A percentile compares a stretch with the other conserved stretches of the same genome.
Evolutionary conservation across 164 flowering plant species (phyloP).

Genomic region (Magnolia sinica): DNA sequence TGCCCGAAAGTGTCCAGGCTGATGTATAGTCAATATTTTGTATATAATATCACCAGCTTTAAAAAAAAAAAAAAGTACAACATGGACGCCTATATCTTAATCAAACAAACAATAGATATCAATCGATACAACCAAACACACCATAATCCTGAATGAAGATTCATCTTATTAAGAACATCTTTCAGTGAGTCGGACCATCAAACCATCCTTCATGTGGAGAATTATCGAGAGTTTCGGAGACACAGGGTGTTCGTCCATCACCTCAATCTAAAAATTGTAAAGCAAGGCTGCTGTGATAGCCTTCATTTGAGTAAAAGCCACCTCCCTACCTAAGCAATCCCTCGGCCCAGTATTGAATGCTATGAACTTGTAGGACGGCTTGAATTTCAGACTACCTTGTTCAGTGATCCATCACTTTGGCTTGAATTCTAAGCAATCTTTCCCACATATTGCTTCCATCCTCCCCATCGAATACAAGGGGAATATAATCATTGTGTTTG

Average conservation of each 20-base stretch:
- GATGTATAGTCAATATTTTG: no score
- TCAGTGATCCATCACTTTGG: slow-evolving; percentile 43
- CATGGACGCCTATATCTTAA: no score
- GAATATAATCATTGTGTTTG: background rate
- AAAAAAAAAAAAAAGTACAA: no score
- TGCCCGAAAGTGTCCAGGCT: no score
- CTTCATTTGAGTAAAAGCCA: slow-evolving; percentile 38
- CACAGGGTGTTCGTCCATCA: slow-evolving; percentile 32
- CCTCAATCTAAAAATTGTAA: slow-evolving; percentile 22
- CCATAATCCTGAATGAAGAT: no score
- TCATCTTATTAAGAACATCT: no score
- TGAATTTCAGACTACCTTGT: slow-evolving; percentile 11
- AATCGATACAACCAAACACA: no score
- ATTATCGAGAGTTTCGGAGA: slow-evolving; percentile 14
- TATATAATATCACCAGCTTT: no score
- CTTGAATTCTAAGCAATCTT: slow-evolving; percentile 23
- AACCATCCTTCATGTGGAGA: slow-evolving; percentile 39
- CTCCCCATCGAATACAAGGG: background rate
- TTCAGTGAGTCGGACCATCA: slow-evolving; percentile 15
- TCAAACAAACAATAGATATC: no score
- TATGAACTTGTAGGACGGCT: slow-evolving; percentile 21
- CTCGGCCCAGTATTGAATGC: slow-evolving; percentile 43
- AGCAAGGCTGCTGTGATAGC: slow-evolving; percentile 25
- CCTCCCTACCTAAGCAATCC: slow-evolving; percentile 39
- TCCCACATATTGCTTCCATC: background rate